Evolutionary conservation across 495 filamentous ascomycete genomes (phyloP), one percentile per base, ranked within the genome.

Genomic region (Aspergillus conjunctus): DNA sequence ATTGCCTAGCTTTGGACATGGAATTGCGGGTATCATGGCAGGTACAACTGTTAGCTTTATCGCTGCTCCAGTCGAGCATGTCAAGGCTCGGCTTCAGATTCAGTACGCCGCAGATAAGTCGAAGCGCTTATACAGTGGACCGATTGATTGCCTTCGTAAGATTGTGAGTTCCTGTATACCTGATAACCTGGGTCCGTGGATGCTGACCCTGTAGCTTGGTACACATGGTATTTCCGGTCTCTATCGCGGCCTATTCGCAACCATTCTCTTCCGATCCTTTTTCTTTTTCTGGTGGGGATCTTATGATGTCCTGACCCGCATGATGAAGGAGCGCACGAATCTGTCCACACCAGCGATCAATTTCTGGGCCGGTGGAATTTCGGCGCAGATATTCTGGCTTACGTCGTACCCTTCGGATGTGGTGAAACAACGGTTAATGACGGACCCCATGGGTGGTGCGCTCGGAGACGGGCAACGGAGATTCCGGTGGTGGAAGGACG

Each of bases 251-350:
- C 77, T 98, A 34, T 79, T 71, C 31, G 90, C 94, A 1, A 98
- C 94, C 0, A 78, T 97, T 32, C 66, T 98, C 52, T 97, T 97
- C 77, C 83, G 94, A 21, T 85, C 87, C 6, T 95, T 92, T 74
- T 98, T 98, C 81, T 96, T 96, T 82, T 94, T 89, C 78, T 96
- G 92, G 93, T 98, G 94, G 94, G 88, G 88, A 11, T 87, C 85
- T 37, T 98, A 98, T 75, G 93, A 96, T 62, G 54, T 96, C 18
- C 79, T 97, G 58, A 90, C 90, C 15, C 78, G 85, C 18, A 70
- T 81, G 58, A 77, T 98, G 68, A 73, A 81, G 41, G 72, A 84
- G 21, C 77, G 84, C 50, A 96, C 92, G 15, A 75, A 51, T n/a
- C 76, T 96, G 58, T 90, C 88, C 18, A 84, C 86, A 0, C 91